These are phyloP conservation scores for Physcomitrium patens DNA, from an alignment of 225 moss, liverwort and hornwort species.

Conservation along the genomic window DNA sequence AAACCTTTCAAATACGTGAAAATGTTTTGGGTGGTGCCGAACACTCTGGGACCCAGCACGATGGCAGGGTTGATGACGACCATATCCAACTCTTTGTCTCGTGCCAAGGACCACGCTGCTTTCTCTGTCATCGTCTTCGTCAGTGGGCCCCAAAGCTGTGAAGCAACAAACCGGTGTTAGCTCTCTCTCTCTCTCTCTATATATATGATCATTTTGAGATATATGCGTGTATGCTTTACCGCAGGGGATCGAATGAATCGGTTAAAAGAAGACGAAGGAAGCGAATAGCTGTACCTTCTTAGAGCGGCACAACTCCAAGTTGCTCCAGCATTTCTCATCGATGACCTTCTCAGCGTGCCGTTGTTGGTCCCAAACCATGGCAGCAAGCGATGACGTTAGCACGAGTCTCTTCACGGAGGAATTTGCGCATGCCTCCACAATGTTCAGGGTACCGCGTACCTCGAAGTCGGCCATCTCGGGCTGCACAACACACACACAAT, in stretches of 20 bases:
- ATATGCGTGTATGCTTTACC: too few species aligned
- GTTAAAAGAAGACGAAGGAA: background rate
- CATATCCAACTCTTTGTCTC: conserved; percentile 85
- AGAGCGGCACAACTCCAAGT: conserved; percentile 77
- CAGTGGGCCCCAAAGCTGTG: conserved; percentile 86
- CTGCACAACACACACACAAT: conserved; percentile 35
- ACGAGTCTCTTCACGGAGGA: conserved; percentile 72
- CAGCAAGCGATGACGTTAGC: conserved; percentile 77
- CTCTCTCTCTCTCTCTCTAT: too few species aligned
- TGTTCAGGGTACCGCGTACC: conserved; percentile 77
- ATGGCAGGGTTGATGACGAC: conserved; percentile 94
- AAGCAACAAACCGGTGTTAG: background rate
- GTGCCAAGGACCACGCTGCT: conserved; percentile 88
- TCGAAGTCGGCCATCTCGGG: conserved; percentile 76
- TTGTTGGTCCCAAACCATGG: conserved; percentile 79
- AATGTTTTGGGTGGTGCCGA: conserved; percentile 54
- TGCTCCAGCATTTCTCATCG: conserved; percentile 90
- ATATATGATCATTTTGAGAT: background rate
- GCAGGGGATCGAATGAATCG: too few species aligned
- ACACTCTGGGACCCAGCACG: conserved; percentile 57
- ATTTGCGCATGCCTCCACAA: conserved; percentile 85
- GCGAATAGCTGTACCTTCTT: conserved; percentile 58
- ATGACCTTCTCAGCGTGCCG: conserved; percentile 62
- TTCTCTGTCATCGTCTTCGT: conserved; percentile 83
- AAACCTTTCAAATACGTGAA: conserved; percentile 62